Percentiles rank a stretch among this genome's conserved stretches.
Conservation (phyloP, 2,329 filamentous ascomycete species). For the Ophiostoma ulmi region DNA sequence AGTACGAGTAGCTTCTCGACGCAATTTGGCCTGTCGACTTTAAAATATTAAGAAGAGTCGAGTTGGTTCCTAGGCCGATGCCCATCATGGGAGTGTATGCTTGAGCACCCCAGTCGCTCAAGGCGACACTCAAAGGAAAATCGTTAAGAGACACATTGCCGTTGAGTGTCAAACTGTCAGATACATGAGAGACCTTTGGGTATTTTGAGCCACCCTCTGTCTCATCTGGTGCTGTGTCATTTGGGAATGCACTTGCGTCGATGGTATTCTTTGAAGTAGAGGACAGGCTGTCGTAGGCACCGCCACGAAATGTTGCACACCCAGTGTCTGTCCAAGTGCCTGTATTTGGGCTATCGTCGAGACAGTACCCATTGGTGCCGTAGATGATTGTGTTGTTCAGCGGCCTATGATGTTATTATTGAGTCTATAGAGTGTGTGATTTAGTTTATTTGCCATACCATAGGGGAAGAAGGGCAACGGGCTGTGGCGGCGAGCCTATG, state of each 20-base stretch:
- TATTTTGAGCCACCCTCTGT: background rate
- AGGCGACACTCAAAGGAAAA: slow-evolving; percentile 29
- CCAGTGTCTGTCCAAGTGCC: slow-evolving; percentile 15
- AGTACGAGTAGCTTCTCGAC: slow-evolving; percentile 24
- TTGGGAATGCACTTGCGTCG: background rate
- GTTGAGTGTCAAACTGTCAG: slow-evolving; percentile 24
- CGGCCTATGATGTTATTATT: slow-evolving; percentile 16
- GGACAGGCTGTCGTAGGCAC: slow-evolving; percentile 19
- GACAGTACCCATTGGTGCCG: slow-evolving; percentile 25
- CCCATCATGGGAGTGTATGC: slow-evolving; percentile 29
- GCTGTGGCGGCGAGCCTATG: slow-evolving; percentile 24
- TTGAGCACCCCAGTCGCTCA: slow-evolving; percentile 29
- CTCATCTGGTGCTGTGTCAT: slow-evolving; percentile 10
- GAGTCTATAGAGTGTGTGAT: background rate
- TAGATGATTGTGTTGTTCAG: slow-evolving; percentile 28
- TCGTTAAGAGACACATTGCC: slow-evolving; percentile 24
- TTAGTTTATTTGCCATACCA: slow-evolving; percentile 15
- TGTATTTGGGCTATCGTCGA: background rate
- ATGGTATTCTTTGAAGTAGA: slow-evolving; percentile 13
- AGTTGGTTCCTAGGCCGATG: slow-evolving; percentile 33
- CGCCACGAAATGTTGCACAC: slow-evolving; percentile 26
- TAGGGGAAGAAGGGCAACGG: slow-evolving; percentile 22
- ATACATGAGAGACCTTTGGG: background rate
- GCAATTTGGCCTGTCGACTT: slow-evolving; percentile 30
- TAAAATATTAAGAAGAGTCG: slow-evolving; percentile 32